Percentiles rank a stretch among this genome's conserved stretches.
Conservation (phyloP, 192 early-diverging fungal genomes). For the Coemansia sp. region DNA sequence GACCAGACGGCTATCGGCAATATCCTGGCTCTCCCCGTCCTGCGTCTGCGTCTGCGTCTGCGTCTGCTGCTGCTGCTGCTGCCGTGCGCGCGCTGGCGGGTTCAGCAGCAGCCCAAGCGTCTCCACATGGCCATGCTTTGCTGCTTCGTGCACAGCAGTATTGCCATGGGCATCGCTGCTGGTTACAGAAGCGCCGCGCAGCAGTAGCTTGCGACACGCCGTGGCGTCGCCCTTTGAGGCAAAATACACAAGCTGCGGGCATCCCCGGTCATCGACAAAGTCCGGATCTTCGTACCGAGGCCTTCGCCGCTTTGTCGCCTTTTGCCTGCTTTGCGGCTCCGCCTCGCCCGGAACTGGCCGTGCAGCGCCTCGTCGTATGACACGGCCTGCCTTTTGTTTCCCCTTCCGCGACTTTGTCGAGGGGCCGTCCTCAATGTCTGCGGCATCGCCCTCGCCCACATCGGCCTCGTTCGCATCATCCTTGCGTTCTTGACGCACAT, state of each 20-base stretch:
- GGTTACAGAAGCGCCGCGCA: slow-evolving; percentile 28
- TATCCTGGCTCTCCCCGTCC: slow-evolving; percentile 7
- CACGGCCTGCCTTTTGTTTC: not conserved
- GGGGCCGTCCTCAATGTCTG: slow-evolving; percentile 9
- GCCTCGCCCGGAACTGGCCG: not conserved
- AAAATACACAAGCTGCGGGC: slow-evolving; percentile 43
- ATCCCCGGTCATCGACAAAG: slow-evolving; percentile 15
- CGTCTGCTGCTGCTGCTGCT: not conserved
- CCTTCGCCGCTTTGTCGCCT: slow-evolving; percentile 20
- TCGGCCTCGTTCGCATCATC: slow-evolving; percentile 39
- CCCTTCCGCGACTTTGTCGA: slow-evolving; percentile 1
- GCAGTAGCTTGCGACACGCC: slow-evolving; percentile 31
- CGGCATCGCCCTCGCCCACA: slow-evolving; percentile 1
- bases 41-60: not conserved
- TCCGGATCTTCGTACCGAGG: slow-evolving; percentile 27
- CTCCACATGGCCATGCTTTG: slow-evolving; percentile 17
- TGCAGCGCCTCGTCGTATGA: not conserved
- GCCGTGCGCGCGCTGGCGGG: slow-evolving; percentile 16
- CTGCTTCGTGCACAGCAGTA: slow-evolving; percentile 38
- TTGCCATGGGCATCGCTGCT: slow-evolving; percentile 25
- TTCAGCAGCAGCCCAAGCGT: slow-evolving; percentile 29
- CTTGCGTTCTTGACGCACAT: slow-evolving; percentile 12
- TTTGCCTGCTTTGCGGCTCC: slow-evolving; percentile 2
- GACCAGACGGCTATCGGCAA: slow-evolving; percentile 5
- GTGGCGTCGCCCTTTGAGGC: slow-evolving; percentile 31